phyloP scores from a whole-genome alignment of 164 flowering plant species.

The Annona cherimola region DNA sequence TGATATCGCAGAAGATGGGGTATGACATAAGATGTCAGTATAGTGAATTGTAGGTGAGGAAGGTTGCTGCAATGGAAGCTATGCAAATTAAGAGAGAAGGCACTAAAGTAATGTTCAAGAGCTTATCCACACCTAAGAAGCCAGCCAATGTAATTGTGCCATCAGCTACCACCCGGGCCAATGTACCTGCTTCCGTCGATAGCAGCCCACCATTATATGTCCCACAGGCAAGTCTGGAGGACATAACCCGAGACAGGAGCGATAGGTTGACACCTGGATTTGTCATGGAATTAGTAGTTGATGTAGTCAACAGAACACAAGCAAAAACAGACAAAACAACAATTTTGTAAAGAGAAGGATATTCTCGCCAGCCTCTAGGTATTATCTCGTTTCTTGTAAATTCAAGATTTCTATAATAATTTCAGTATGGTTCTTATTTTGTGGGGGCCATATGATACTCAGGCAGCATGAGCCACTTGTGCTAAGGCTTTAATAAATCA shows the following conservation, averaged over 20 bases:
- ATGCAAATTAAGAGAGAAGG: constrained; percentile 66
- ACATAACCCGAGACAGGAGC: constrained; percentile 79
- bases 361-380: too few relatives aligned
- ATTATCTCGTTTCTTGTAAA: neutral
- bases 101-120: constrained; percentile 65
- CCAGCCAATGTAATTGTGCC: constrained; percentile 80
- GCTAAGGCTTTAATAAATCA: too few relatives aligned
- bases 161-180: constrained; percentile 89
- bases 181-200: constrained; percentile 91
- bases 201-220: constrained; percentile 89
- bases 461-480: neutral
- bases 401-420: neutral
- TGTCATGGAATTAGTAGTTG: neutral
- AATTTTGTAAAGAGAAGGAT: too few relatives aligned
- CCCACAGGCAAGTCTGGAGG: constrained; percentile 81
- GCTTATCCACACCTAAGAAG: constrained; percentile 52
- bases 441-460: neutral
- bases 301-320: neutral
- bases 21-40: constrained; percentile 27
- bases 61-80: constrained; percentile 59
- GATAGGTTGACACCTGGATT: constrained; percentile 71
- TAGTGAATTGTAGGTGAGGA: constrained; percentile 63
- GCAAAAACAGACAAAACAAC: neutral
- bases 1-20: too few relatives aligned
- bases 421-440: too few relatives aligned